Conservation (phyloP, 129 eudicot genomes). For the Saposhnikovia divaricata region DNA sequence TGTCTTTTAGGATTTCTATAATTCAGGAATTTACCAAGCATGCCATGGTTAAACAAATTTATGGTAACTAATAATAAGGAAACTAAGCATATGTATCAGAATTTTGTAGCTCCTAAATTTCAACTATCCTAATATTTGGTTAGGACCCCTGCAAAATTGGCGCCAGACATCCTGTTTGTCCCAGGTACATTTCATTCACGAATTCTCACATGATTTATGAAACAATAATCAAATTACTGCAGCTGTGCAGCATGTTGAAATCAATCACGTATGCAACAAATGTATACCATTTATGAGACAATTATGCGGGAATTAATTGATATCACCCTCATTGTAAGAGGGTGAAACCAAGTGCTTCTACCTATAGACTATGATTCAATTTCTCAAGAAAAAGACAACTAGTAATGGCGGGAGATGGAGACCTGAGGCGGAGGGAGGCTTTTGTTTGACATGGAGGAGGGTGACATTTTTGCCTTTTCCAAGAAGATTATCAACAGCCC, state of each 20-base stretch:
- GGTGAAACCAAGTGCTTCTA: neutral
- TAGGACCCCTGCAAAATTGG: neutral
- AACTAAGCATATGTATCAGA: neutral
- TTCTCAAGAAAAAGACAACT: neutral
- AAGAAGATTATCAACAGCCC: constrained; percentile 55
- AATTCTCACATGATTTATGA: neutral
- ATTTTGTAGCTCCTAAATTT: neutral
- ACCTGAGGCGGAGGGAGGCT: constrained; percentile 24
- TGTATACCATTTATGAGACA: neutral
- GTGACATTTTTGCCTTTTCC: constrained; percentile 46
- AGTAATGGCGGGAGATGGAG: neutral
- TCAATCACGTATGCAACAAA: neutral
- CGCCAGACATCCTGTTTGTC: neutral
- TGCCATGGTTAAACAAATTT: neutral
- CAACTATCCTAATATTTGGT: neutral
- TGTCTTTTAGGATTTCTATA: neutral
- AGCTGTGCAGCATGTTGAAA: neutral
- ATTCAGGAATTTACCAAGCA: neutral
- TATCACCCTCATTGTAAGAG: neutral
- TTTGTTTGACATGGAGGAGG: constrained; percentile 45
- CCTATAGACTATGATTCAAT: neutral
- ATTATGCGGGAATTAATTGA: neutral
- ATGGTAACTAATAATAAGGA: neutral
- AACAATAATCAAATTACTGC: neutral
- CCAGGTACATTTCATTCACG: neutral